Percentiles rank a stretch among this genome's conserved stretches.
phyloP scores from a whole-genome alignment of 163 green algal species.

The Chloromonas sp. region DNA sequence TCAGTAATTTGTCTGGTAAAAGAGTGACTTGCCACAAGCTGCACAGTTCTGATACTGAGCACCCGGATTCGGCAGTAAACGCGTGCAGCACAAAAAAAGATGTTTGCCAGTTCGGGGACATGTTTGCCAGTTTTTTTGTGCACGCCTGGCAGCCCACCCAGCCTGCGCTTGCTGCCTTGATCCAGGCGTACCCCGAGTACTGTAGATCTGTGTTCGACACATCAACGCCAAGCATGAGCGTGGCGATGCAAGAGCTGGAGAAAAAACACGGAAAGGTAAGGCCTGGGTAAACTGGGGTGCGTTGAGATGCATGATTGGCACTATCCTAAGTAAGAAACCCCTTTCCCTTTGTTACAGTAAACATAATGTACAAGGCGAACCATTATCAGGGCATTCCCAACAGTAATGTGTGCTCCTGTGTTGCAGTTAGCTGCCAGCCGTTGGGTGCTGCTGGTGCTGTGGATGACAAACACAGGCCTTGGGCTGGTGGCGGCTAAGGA shows the following conservation, averaged over 20 bases:
- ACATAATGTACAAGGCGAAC: not conserved
- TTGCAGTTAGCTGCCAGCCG: constrained; percentile 11
- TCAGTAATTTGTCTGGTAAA: too few species aligned
- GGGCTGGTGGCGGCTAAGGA: constrained; percentile 58
- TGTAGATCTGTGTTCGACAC: not conserved
- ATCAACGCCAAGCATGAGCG: not conserved
- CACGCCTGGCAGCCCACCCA: too few species aligned
- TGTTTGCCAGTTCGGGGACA: too few species aligned
- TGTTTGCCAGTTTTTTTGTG: too few species aligned
- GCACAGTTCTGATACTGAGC: too few species aligned
- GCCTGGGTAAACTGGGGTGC: not conserved
- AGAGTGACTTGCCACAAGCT: too few species aligned
- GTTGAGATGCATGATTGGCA: not conserved
- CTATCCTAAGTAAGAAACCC: not conserved
- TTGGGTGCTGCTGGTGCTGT: constrained; percentile 62
- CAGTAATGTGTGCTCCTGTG: not conserved
- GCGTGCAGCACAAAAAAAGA: too few species aligned
- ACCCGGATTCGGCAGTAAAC: too few species aligned
- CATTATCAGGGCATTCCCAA: not conserved
- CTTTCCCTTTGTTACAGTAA: too few species aligned
- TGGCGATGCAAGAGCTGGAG: constrained; percentile 1
- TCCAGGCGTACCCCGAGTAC: not conserved
- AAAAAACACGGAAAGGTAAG: not conserved
- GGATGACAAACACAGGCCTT: constrained; percentile 60
- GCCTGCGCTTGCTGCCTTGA: too few species aligned